Conservation (phyloP, 345 rosid genomes). For the Streptanthus diversifolius region DNA sequence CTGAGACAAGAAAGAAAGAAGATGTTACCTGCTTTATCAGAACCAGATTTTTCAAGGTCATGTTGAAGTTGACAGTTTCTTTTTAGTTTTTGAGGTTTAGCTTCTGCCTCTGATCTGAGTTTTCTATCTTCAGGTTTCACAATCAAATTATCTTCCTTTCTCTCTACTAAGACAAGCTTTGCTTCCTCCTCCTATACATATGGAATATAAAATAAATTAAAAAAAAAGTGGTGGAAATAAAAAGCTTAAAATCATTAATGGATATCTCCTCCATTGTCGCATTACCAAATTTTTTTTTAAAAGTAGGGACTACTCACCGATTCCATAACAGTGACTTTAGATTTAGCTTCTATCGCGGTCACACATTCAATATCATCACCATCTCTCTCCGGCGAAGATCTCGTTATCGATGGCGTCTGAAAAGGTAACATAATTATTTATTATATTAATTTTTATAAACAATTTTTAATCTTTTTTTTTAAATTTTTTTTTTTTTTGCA, state of each 20-base stretch:
- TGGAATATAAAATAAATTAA: constrained; percentile 13
- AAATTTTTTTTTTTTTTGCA: too few relatives aligned
- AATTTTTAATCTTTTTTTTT: too few relatives aligned
- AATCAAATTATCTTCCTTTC: neutral
- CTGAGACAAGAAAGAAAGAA: neutral
- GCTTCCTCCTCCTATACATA: constrained; percentile 37
- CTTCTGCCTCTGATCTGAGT: constrained; percentile 33
- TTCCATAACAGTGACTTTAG: constrained; percentile 49
- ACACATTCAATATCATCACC: constrained; percentile 57
- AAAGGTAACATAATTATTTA: neutral
- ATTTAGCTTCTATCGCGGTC: constrained; percentile 24
- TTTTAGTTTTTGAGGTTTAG: constrained; percentile 55
- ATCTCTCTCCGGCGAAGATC: constrained; percentile 83
- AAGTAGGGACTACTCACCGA: constrained; percentile 58
- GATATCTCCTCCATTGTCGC: constrained; percentile 20
- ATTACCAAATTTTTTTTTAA: constrained; percentile 13
- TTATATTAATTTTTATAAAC: too few relatives aligned
- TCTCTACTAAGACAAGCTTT: constrained; percentile 43
- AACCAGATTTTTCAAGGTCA: constrained; percentile 58
- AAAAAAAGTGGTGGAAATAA: neutral
- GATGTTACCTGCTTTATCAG: constrained; percentile 54
- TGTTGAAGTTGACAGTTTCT: constrained; percentile 63
- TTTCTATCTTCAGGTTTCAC: too few relatives aligned
- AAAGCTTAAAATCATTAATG: too few relatives aligned
- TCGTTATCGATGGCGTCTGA: constrained; percentile 80